Evolutionary conservation across 345 rosid genomes (phyloP).

Genomic region (Arabis hirsuta): DNA sequence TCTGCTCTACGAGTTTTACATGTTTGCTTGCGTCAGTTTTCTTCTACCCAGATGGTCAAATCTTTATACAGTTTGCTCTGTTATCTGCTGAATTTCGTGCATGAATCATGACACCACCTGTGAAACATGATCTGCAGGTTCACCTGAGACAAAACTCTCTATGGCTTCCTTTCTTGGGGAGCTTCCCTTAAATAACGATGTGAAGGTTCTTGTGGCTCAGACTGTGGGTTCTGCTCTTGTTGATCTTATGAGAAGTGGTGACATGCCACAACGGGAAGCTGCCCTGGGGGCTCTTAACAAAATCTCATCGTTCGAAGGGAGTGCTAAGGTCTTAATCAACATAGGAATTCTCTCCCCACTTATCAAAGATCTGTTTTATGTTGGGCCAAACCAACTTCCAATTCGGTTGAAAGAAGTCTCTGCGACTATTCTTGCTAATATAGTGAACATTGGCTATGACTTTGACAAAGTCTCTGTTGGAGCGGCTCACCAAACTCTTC

Average conservation of each 20-base stretch:
- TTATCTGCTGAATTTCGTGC: conserved; percentile 5
- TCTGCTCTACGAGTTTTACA: conserved; percentile 5
- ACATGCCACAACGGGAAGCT: conserved; percentile 76
- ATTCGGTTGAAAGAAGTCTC: conserved; percentile 90
- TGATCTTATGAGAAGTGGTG: conserved; percentile 75
- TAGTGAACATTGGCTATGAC: conserved; percentile 78
- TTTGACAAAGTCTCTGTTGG: conserved; percentile 51
- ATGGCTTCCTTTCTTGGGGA: conserved; percentile 95
- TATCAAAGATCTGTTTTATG: conserved; percentile 77
- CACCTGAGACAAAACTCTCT: conserved; percentile 79
- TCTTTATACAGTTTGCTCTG: not conserved
- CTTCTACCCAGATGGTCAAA: conserved; percentile 2
- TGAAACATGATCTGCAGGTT: conserved; percentile 61
- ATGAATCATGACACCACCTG: conserved; percentile 29
- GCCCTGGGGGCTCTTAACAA: conserved; percentile 88
- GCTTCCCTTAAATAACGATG: conserved; percentile 75
- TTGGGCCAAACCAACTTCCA: conserved; percentile 75
- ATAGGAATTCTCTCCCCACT: conserved; percentile 92
- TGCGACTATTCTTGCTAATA: conserved; percentile 90
- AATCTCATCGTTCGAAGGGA: conserved; percentile 77
- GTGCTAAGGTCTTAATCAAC: conserved; percentile 81
- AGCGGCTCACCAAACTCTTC: conserved; percentile 49
- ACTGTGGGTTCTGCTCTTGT: conserved; percentile 82
- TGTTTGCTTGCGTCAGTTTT: not conserved
- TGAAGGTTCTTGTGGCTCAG: conserved; percentile 80